Evolutionary conservation across 345 rosid genomes (phyloP).

Genomic region (Leavenworthia alabamica): DNA sequence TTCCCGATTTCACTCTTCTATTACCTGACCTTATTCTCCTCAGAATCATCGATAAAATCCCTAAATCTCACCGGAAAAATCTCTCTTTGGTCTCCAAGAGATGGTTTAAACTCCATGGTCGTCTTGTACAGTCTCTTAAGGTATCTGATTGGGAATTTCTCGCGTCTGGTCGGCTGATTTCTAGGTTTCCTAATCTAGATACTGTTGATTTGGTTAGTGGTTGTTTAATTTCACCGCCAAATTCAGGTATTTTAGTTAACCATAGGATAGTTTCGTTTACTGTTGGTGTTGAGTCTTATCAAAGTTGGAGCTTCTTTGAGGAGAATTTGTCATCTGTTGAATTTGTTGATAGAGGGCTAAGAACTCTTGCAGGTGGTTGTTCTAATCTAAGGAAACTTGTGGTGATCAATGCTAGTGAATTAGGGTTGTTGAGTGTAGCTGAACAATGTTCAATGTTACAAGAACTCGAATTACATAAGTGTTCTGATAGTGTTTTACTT

Average conservation of each 20-base stretch:
- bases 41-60: conserved; percentile 50
- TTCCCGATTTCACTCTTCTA: conserved; percentile 55
- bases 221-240: conserved; percentile 44
- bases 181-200: conserved; percentile 66
- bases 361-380: conserved; percentile 46
- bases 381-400: conserved; percentile 64
- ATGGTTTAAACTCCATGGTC: conserved; percentile 78
- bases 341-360: conserved; percentile 53
- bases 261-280: conserved; percentile 42
- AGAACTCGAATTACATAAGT: conserved; percentile 73
- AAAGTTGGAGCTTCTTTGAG: conserved; percentile 33
- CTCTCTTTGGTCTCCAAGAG: conserved; percentile 81
- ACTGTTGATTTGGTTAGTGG: conserved; percentile 51
- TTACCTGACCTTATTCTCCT: conserved; percentile 71
- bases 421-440: conserved; percentile 60
- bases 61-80: conserved; percentile 43
- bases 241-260: conserved; percentile 51
- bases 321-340: conserved; percentile 58
- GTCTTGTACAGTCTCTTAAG: conserved; percentile 52
- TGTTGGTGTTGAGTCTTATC: conserved; percentile 37
- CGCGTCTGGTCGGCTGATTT: conserved; percentile 52
- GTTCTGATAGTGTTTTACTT: conserved; percentile 57
- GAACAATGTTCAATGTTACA: conserved; percentile 63
- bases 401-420: conserved; percentile 61
- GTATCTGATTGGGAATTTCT: conserved; percentile 69